phyloP scores from a whole-genome alignment of 441 rosid genomes.

The Adansonia grandidieri region DNA sequence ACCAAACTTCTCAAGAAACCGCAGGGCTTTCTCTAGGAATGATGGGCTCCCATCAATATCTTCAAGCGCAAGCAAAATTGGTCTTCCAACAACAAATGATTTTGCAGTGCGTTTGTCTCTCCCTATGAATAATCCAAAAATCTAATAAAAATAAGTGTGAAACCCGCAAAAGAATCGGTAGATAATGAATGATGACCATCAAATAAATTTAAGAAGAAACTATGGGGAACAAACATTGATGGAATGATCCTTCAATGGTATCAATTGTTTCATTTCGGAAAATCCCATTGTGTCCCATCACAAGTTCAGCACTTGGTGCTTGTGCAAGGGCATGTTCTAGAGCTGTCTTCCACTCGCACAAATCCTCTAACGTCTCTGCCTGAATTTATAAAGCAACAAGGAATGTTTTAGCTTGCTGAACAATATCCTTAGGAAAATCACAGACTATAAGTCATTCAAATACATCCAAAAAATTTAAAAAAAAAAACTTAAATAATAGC shows the following conservation, averaged over 20 bases:
- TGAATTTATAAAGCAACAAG: slow-evolving; percentile 37
- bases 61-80: slow-evolving; percentile 97
- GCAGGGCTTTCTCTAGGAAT: slow-evolving; percentile 98
- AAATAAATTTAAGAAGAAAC: slow-evolving; percentile 23
- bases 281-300: slow-evolving; percentile 94
- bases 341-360: slow-evolving; percentile 94
- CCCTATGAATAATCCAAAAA: slow-evolving; percentile 53
- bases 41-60: slow-evolving; percentile 99
- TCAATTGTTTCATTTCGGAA: slow-evolving; percentile 75
- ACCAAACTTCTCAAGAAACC: slow-evolving; percentile 92
- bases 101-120: slow-evolving; percentile 86
- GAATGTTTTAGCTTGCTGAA: slow-evolving; percentile 5
- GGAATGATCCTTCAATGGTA: slow-evolving; percentile 74
- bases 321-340: slow-evolving; percentile 91
- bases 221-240: slow-evolving; percentile 61
- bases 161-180: slow-evolving; percentile 17
- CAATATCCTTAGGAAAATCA: neutral
- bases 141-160: slow-evolving; percentile 19
- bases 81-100: slow-evolving; percentile 98
- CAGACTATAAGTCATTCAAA: slow-evolving; percentile 21
- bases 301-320: slow-evolving; percentile 97
- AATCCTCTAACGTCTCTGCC: slow-evolving; percentile 97
- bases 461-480: neutral
- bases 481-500: neutral
- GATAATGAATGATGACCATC: slow-evolving; percentile 21